Conservation (phyloP, 2,329 filamentous ascomycete species). For the Monosporascus sp. region DNA sequence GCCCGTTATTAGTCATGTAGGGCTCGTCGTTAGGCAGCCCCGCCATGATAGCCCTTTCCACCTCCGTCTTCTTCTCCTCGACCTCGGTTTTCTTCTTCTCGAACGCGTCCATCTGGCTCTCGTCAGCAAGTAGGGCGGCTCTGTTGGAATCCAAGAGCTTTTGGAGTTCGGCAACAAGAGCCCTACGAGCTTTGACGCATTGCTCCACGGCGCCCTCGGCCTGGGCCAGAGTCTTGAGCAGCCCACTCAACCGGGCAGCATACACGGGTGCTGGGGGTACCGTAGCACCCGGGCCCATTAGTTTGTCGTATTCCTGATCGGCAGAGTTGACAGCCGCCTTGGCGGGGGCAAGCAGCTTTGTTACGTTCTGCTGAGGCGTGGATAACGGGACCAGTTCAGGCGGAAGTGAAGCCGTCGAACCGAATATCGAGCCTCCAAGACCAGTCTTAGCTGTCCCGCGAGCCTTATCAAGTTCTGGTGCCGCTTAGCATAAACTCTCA, state of each 20-base stretch:
- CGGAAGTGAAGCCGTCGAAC: slow-evolving; percentile 55
- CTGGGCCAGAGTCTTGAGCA: slow-evolving; percentile 83
- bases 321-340: slow-evolving; percentile 65
- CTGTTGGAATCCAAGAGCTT: slow-evolving; percentile 73
- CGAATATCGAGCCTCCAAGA: slow-evolving; percentile 62
- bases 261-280: slow-evolving; percentile 82
- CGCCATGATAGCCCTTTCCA: slow-evolving; percentile 87
- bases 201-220: slow-evolving; percentile 87
- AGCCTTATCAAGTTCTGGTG: slow-evolving; percentile 56
- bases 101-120: slow-evolving; percentile 59
- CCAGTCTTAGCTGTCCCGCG: slow-evolving; percentile 46
- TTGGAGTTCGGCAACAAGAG: slow-evolving; percentile 74
- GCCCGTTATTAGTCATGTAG: slow-evolving; percentile 41
- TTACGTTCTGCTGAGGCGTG: slow-evolving; percentile 64
- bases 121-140: slow-evolving; percentile 62
- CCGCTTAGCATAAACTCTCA: slow-evolving; percentile 6
- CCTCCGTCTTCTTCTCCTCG: slow-evolving; percentile 77
- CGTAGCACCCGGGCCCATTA: slow-evolving; percentile 63
- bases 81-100: slow-evolving; percentile 63
- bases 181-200: slow-evolving; percentile 77
- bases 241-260: slow-evolving; percentile 78
- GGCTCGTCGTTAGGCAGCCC: slow-evolving; percentile 60
- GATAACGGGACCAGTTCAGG: slow-evolving; percentile 73
- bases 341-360: slow-evolving; percentile 64
- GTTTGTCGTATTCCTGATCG: slow-evolving; percentile 76